These are phyloP conservation scores for Arthrobotrys musiformis DNA, from an alignment of 2,329 filamentous ascomycete genomes.

Conservation along the genomic window DNA sequence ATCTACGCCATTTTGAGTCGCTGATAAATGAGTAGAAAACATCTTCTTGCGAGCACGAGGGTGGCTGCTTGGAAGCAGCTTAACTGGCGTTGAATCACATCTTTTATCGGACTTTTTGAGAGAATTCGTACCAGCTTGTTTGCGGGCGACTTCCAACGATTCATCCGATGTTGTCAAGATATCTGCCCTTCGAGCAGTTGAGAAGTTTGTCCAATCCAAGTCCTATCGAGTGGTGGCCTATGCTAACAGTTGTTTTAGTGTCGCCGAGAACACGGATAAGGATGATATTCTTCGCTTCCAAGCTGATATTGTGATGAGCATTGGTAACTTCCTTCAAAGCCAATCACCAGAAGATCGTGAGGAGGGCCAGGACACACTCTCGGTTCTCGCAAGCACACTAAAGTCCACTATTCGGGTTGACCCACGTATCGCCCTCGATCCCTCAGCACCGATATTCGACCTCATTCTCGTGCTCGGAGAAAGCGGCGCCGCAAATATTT, in stretches of 20 bases:
- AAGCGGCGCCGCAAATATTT: slow-evolving; percentile 88
- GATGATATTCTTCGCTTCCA: slow-evolving; percentile 57
- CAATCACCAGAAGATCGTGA: slow-evolving; percentile 72
- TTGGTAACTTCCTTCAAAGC: slow-evolving; percentile 74
- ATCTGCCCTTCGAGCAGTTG: slow-evolving; percentile 86
- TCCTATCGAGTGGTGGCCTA: slow-evolving; percentile 58
- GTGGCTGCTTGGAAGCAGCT: slow-evolving; percentile 82
- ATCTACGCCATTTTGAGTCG: neutral
- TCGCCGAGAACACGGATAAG: slow-evolving; percentile 62
- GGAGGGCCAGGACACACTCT: slow-evolving; percentile 90
- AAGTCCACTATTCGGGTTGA: slow-evolving; percentile 85
- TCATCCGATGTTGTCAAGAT: slow-evolving; percentile 89
- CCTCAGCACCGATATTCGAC: slow-evolving; percentile 78
- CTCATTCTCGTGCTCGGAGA: slow-evolving; percentile 89
- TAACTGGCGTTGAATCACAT: slow-evolving; percentile 76
- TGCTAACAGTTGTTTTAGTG: slow-evolving; percentile 60
- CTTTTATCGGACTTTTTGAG: slow-evolving; percentile 64
- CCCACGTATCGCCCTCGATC: slow-evolving; percentile 76
- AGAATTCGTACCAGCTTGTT: slow-evolving; percentile 75
- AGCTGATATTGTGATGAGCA: slow-evolving; percentile 65
- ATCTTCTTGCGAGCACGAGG: slow-evolving; percentile 85
- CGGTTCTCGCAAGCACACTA: slow-evolving; percentile 87
- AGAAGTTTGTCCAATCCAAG: slow-evolving; percentile 67
- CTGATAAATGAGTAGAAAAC: slow-evolving; percentile 67
- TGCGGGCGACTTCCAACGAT: slow-evolving; percentile 80